Conservation (phyloP, 345 rosid genomes). For the Sonneratia caseolaris region DNA sequence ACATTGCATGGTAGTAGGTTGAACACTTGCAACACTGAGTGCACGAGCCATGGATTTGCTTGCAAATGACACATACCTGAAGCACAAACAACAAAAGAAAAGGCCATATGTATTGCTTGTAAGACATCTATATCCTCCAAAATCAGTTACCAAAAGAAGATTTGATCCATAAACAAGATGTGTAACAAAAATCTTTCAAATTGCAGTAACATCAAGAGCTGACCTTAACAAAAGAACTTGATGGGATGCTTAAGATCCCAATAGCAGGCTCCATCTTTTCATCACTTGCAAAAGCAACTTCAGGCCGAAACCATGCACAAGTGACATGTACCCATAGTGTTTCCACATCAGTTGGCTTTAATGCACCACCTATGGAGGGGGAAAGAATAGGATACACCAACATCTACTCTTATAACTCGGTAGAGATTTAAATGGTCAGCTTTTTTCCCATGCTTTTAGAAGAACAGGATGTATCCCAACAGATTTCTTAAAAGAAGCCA, state of each 20-base stretch:
- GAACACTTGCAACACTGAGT: slow-evolving; percentile 89
- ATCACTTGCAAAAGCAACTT: slow-evolving; percentile 91
- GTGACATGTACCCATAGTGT: slow-evolving; percentile 97
- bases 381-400: neutral
- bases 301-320: slow-evolving; percentile 99
- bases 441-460: neutral
- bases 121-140: neutral
- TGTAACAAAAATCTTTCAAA: neutral
- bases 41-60: slow-evolving; percentile 95
- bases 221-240: slow-evolving; percentile 93
- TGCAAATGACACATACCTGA: slow-evolving; percentile 91
- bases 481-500: neutral
- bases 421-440: neutral
- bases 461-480: neutral
- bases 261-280: slow-evolving; percentile 99
- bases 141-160: neutral
- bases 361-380: slow-evolving; percentile 62
- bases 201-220: neutral
- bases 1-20: slow-evolving; percentile 94
- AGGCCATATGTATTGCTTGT: neutral
- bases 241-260: slow-evolving; percentile 85
- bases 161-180: neutral
- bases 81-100: slow-evolving; percentile 17
- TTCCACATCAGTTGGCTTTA: slow-evolving; percentile 95
- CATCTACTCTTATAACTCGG: neutral